Conservation (phyloP, 139 green algal genomes). For the Dunaliella primolecta region DNA sequence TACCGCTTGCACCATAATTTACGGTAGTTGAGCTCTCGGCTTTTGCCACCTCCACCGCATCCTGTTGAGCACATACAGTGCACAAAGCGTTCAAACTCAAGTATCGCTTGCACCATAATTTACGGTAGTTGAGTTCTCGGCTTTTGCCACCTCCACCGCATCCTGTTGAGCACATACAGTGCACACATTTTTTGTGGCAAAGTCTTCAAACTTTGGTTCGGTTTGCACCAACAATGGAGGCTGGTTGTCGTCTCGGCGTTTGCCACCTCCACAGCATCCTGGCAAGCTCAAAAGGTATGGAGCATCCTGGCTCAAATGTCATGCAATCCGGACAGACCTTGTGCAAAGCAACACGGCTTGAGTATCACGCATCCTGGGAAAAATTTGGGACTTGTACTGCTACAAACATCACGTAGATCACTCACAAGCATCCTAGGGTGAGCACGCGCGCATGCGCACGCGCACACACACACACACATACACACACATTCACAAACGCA, state of each 20-base stretch:
- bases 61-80: slow-evolving; percentile 29
- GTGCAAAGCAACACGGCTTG: no score
- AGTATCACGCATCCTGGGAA: no score
- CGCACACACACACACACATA: not conserved
- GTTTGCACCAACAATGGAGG: not conserved
- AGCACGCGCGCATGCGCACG: not conserved
- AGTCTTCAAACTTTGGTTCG: not conserved
- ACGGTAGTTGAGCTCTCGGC: slow-evolving; percentile 7
- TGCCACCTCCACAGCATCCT: slow-evolving; percentile 51
- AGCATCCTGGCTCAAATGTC: no score
- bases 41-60: slow-evolving; percentile 49
- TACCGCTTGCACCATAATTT: not conserved
- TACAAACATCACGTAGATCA: no score
- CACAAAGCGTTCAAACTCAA: no score
- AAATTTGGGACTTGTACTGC: no score
- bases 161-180: slow-evolving; percentile 36
- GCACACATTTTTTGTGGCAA: no score
- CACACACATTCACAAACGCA: not conserved
- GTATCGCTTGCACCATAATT: not conserved
- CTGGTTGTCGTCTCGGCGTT: slow-evolving; percentile 19
- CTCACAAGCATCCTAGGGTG: no score
- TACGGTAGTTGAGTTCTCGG: slow-evolving; percentile 2
- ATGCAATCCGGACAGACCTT: no score
- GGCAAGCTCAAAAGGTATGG: no score
- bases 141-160: slow-evolving; percentile 47